A percentile compares a stretch with the other conserved stretches of the same genome.
phyloP scores from a whole-genome alignment of 140 eudicot species.

The Erigeron philadelphicus region DNA sequence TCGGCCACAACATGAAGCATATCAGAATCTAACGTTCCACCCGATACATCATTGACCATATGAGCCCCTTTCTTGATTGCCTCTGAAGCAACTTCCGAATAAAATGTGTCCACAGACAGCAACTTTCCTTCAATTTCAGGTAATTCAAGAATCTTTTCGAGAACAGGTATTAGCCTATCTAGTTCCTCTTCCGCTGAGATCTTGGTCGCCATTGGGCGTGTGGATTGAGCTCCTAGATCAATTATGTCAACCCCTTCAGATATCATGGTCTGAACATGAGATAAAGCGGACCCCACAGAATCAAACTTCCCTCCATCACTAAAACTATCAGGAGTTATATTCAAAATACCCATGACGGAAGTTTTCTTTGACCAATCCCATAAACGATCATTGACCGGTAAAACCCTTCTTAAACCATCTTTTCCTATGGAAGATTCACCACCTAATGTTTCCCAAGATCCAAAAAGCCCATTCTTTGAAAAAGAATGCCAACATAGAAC shows the following conservation, averaged over 20 bases:
- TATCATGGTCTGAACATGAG: conserved; percentile 59
- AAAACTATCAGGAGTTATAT: conserved; percentile 92
- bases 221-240: conserved; percentile 96
- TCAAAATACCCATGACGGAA: conserved; percentile 77
- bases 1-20: conserved; percentile 57
- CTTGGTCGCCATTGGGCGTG: conserved; percentile 80
- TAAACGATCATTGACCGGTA: conserved; percentile 52
- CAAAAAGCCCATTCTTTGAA: conserved; percentile 52
- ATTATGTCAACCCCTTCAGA: conserved; percentile 78
- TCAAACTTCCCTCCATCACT: conserved; percentile 90
- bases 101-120: conserved; percentile 72
- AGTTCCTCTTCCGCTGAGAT: conserved; percentile 68
- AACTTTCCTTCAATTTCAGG: conserved; percentile 75
- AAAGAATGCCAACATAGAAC: conserved; percentile 61
- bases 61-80: conserved; percentile 79
- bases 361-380: conserved; percentile 82
- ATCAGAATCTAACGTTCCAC: conserved; percentile 57
- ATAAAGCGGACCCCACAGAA: conserved; percentile 54
- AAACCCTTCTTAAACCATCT: conserved; percentile 75
- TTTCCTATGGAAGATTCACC: conserved; percentile 77
- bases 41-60: conserved; percentile 79
- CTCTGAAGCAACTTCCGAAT: conserved; percentile 76
- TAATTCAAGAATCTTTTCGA: conserved; percentile 57
- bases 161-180: conserved; percentile 67
- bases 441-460: conserved; percentile 75